phyloP scores from a whole-genome alignment of 1,284 basidiomycete species.

The Laetiporus sulphureus region DNA sequence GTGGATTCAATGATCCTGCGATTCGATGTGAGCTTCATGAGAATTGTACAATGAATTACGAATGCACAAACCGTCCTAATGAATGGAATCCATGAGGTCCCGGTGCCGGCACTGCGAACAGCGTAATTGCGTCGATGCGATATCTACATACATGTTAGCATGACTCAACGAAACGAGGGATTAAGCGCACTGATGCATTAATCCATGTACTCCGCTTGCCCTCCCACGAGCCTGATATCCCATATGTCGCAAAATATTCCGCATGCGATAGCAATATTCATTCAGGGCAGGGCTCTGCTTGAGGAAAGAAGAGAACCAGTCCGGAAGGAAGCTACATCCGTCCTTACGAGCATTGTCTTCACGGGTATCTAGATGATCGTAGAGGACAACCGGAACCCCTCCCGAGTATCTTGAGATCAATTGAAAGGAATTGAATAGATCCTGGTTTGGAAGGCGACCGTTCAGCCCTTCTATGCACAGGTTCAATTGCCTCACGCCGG shows the following conservation, averaged over 20 bases:
- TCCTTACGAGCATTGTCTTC: slow-evolving; percentile 30
- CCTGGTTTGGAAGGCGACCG: slow-evolving; percentile 93
- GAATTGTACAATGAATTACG: slow-evolving; percentile 1
- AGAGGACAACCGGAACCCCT: slow-evolving; percentile 69
- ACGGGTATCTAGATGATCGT: slow-evolving; percentile 61
- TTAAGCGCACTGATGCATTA: slow-evolving; percentile 63
- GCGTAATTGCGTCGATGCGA: slow-evolving; percentile 89
- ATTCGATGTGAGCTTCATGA: neutral
- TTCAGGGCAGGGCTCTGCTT: slow-evolving; percentile 37
- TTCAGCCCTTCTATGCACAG: slow-evolving; percentile 91
- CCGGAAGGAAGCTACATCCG: slow-evolving; percentile 27
- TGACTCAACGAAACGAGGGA: neutral
- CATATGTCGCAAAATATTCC: slow-evolving; percentile 60
- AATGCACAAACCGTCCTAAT: slow-evolving; percentile 63
- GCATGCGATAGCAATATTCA: slow-evolving; percentile 50
- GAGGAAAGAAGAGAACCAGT: slow-evolving; percentile 42
- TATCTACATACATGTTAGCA: slow-evolving; percentile 39
- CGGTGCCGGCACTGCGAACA: slow-evolving; percentile 81
- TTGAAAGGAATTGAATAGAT: slow-evolving; percentile 82
- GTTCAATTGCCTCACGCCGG: too few species aligned
- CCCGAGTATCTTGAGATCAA: slow-evolving; percentile 69
- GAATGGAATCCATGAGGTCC: slow-evolving; percentile 96
- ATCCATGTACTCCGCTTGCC: slow-evolving; percentile 72
- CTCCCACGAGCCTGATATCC: slow-evolving; percentile 63
- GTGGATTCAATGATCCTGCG: slow-evolving; percentile 77